phyloP scores from a whole-genome alignment of 2,329 filamentous ascomycete genomes.

The Ophiostoma novo-ulmi region DNA sequence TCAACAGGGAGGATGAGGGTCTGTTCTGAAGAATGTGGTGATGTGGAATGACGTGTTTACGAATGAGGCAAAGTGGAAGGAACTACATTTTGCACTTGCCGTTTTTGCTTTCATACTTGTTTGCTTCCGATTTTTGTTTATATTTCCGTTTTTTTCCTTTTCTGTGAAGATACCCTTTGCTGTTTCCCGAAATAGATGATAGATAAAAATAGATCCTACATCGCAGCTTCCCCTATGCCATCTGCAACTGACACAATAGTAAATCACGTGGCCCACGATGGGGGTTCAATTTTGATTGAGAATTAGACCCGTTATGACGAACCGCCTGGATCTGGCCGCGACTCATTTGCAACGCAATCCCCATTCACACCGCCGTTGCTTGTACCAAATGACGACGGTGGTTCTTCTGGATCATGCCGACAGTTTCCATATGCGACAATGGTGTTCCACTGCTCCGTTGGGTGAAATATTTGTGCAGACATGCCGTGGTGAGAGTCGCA shows the following conservation, averaged over 20 bases:
- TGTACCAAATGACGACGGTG: constrained; percentile 22
- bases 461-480: constrained; percentile 28
- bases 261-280: background rate
- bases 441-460: constrained; percentile 23
- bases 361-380: constrained; percentile 27
- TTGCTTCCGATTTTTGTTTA: background rate
- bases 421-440: constrained; percentile 29
- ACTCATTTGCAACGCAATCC: constrained; percentile 21
- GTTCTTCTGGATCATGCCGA: constrained; percentile 20
- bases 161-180: constrained; percentile 14
- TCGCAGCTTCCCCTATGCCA: background rate
- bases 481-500: constrained; percentile 24
- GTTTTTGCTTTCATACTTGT: background rate
- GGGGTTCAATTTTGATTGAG: background rate
- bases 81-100: background rate
- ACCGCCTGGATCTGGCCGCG: constrained; percentile 14
- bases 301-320: background rate
- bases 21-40: constrained; percentile 23
- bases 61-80: background rate
- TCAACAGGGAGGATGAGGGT: constrained; percentile 37
- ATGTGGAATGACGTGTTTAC: background rate
- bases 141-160: constrained; percentile 7
- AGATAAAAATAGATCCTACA: constrained; percentile 3
- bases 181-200: constrained; percentile 11
- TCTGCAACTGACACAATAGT: background rate